A percentile compares a stretch with the other conserved stretches of the same genome.
Conservation (phyloP, 2,329 filamentous ascomycete genomes). For the Alternaria sp. region DNA sequence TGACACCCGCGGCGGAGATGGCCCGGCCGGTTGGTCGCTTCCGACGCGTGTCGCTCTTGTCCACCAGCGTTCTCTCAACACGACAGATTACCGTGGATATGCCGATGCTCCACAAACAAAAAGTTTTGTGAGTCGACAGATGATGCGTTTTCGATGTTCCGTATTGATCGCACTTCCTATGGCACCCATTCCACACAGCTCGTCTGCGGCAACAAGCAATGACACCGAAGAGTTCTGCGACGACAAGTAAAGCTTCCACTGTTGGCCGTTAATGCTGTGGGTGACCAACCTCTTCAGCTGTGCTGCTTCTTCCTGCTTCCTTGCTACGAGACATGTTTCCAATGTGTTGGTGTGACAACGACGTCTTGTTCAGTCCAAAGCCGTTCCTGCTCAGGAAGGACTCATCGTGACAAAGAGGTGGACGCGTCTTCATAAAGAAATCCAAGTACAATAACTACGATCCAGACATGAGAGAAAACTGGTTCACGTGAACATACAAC, state of each 20-base stretch:
- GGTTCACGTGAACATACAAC: neutral
- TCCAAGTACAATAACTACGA: neutral
- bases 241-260: neutral
- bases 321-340: neutral
- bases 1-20: conserved; percentile 1
- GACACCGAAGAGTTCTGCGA: neutral
- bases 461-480: neutral
- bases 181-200: neutral
- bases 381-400: neutral
- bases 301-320: neutral
- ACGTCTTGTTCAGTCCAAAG: neutral
- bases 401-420: neutral
- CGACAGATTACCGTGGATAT: neutral
- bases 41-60: neutral
- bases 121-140: neutral
- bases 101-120: neutral
- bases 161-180: neutral
- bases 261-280: neutral
- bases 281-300: neutral
- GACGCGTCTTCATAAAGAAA: neutral
- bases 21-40: conserved; percentile 3
- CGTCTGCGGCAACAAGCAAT: conserved; percentile 3
- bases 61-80: neutral
- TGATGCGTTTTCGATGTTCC: neutral
- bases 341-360: neutral